These are phyloP conservation scores for Purpureocillium lavendulum DNA, from an alignment of 2,329 filamentous ascomycete genomes.

Conservation along the genomic window DNA sequence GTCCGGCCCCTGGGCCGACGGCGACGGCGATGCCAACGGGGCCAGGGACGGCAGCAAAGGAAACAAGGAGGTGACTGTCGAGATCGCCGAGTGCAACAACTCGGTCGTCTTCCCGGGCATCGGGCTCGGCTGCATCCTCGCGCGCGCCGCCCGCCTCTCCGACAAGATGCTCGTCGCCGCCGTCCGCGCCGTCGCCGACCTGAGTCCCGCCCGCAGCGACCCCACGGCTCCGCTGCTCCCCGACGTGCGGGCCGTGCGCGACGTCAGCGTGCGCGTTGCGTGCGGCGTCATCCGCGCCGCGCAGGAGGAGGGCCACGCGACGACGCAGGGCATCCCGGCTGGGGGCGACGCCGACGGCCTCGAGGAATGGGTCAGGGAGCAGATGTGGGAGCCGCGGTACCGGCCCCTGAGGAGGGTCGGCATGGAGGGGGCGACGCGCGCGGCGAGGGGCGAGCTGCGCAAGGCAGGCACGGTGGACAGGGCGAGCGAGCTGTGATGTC, in stretches of 20 bases:
- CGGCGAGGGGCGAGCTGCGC: constrained; percentile 36
- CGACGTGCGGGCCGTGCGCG: constrained; percentile 64
- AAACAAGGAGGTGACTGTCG: constrained; percentile 29
- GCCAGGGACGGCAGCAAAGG: too few relatives aligned
- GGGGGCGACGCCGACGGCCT: constrained; percentile 33
- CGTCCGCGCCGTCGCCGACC: constrained; percentile 60
- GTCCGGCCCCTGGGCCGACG: constrained; percentile 44
- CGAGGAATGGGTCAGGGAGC: constrained; percentile 64
- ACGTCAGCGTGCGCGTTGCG: constrained; percentile 72
- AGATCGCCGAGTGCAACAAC: constrained; percentile 79
- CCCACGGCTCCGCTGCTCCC: constrained; percentile 61
- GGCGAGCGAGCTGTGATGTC: constrained; percentile 1
- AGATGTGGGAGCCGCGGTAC: constrained; percentile 75
- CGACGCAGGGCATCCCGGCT: constrained; percentile 55
- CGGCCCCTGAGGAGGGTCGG: constrained; percentile 52
- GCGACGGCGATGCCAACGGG: constrained; percentile 17
- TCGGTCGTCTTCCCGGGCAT: constrained; percentile 80
- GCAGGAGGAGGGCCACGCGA: constrained; percentile 58
- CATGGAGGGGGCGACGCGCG: constrained; percentile 40
- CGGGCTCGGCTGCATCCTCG: constrained; percentile 69
- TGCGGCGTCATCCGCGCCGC: constrained; percentile 66
- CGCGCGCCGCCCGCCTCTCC: constrained; percentile 56
- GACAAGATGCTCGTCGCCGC: constrained; percentile 78
- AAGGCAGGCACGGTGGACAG: constrained; percentile 20
- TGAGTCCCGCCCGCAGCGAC: constrained; percentile 61